Evolutionary conservation across 208 protist genomes (phyloP).

Genomic region (Leishmania mexicana): DNA sequence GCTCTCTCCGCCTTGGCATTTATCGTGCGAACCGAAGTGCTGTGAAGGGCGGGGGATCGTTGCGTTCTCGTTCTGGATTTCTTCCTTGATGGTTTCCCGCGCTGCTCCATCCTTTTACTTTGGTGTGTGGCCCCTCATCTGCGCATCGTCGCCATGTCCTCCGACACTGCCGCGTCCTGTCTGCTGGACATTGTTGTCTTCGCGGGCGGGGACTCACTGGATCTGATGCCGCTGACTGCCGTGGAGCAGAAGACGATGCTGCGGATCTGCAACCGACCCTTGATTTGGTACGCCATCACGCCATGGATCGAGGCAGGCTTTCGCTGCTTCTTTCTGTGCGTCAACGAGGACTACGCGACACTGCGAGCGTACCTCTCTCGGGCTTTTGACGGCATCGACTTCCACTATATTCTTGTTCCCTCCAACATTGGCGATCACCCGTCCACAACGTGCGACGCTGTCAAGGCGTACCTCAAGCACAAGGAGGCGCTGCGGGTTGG

Average conservation of each 20-base stretch:
- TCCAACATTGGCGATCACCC: slow-evolving; percentile 48
- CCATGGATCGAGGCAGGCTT: slow-evolving; percentile 79
- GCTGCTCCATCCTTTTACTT: neutral
- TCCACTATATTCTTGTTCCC: slow-evolving; percentile 74
- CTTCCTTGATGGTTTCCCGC: neutral
- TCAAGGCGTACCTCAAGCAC: slow-evolving; percentile 71
- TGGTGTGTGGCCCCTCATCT: neutral
- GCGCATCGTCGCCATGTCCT: slow-evolving; percentile 12
- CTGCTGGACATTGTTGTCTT: slow-evolving; percentile 87
- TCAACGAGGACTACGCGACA: slow-evolving; percentile 67
- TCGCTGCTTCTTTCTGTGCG: slow-evolving; percentile 78
- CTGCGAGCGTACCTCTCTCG: slow-evolving; percentile 68
- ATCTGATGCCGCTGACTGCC: slow-evolving; percentile 57
- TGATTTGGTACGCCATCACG: slow-evolving; percentile 85
- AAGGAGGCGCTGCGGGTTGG: slow-evolving; percentile 66
- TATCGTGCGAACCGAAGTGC: neutral
- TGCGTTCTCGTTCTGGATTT: neutral
- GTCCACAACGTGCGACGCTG: slow-evolving; percentile 76
- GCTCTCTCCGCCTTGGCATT: neutral
- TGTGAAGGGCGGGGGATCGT: neutral
- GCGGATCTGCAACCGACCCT: slow-evolving; percentile 69
- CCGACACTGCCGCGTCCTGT: slow-evolving; percentile 32
- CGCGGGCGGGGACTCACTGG: slow-evolving; percentile 55
- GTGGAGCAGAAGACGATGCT: slow-evolving; percentile 78
- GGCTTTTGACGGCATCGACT: slow-evolving; percentile 55